phyloP scores from a whole-genome alignment of 2,329 filamentous ascomycete genomes.

The Didymella lethalis region DNA sequence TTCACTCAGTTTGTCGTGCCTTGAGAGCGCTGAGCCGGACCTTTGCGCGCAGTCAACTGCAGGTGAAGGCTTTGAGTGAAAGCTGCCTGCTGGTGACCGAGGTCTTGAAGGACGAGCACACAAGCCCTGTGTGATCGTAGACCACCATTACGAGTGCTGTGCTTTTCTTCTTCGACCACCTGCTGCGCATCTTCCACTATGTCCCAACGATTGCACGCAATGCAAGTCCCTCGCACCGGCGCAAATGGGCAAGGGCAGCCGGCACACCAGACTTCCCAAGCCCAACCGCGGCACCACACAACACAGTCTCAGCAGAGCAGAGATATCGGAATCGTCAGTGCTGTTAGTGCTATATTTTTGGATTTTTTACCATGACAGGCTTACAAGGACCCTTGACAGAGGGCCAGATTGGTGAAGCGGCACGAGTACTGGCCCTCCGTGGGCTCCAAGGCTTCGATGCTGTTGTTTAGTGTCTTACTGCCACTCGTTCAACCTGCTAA shows the following conservation, averaged over 20 bases:
- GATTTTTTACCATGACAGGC: neutral
- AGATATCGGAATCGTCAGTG: neutral
- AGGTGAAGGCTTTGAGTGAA: neutral
- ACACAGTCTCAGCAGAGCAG: neutral
- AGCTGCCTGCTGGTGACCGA: neutral
- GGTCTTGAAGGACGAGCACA: neutral
- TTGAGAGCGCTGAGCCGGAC: neutral
- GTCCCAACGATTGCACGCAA: neutral
- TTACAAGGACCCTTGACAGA: neutral
- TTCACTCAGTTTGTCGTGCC: neutral
- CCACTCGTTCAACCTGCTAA: constrained; percentile 16
- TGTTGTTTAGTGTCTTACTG: neutral
- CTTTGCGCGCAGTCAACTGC: neutral
- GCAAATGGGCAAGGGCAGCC: neutral
- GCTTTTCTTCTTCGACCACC: neutral
- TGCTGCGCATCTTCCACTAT: neutral
- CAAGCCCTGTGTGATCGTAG: neutral
- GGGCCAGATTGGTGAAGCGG: neutral
- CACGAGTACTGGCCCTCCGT: neutral
- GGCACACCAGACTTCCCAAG: neutral
- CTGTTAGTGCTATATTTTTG: neutral
- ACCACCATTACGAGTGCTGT: neutral
- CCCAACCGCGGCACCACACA: neutral
- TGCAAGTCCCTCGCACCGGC: neutral
- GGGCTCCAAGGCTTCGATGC: neutral